Base-by-base conservation (phyloP, 305 asterid species). In the Euphrasia arctica region DNA sequence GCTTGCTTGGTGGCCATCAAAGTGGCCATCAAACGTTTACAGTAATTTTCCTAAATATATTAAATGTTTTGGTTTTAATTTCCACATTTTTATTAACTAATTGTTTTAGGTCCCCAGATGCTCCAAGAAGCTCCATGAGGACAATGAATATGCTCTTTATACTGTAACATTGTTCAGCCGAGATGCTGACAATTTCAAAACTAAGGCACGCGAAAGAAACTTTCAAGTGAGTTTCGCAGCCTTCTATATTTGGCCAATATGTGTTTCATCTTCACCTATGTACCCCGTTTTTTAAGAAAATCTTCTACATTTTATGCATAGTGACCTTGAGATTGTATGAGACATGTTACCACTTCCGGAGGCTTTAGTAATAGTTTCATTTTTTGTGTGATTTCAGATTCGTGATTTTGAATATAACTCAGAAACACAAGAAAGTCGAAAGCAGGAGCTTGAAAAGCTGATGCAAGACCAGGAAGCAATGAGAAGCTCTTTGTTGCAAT, bases 161-260 rank as follows among this genome's bases (percentile, higher is more conserved):
- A 80, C 94, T 71, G 97, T 90, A 54, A 85, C 92, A 65, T 79
- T 93, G 77, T 93, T 90, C 80, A 86, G 58, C 64, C 95, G 97
- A 28, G 97, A 92, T 85, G 96, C 98, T 69, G 97, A 93, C 86
- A 93, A 88, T 78, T 93, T 93, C 73, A 84, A 85, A 79, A 79
- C 71, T 52, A 90, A 90, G 86, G 96, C 95, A 9, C 94, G 96
- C 1, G 98, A 93, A 74, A 86, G 88, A 75, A 79, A 79, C 74
- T 93, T 81, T 70, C 98, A 93, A 79, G 96, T 90, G 79, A 84
- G 95, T 71, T 75, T n/a, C 51, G 1, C 54, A 34, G 58, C 63
- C 13, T 43, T 47, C 72, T 64, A 67, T 57, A 45, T 43, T 63
- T 15, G 10, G 66, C 60, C 60, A 18, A 31, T 62, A 34, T 39